Conservation (phyloP, 345 rosid species). For the Orychophragmus violaceus region DNA sequence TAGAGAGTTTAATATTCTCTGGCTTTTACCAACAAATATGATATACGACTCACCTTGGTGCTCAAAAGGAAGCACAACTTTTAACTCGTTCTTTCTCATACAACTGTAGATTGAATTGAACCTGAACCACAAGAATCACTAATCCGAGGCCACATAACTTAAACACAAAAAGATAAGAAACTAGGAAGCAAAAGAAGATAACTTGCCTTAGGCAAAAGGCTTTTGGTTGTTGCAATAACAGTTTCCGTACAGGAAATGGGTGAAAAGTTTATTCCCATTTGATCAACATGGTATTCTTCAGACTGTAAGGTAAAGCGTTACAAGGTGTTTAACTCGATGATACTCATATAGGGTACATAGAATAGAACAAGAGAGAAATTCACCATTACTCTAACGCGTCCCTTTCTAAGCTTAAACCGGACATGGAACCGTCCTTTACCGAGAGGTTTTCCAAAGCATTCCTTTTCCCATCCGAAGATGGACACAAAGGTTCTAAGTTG, state of each 20-base stretch:
- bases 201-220: constrained; percentile 75
- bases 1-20: constrained; percentile 1
- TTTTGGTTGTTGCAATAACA: constrained; percentile 32
- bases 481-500: constrained; percentile 48
- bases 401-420: constrained; percentile 80
- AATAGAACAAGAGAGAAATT: constrained; percentile 8
- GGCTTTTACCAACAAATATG: not conserved
- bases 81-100: constrained; percentile 69
- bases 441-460: constrained; percentile 41
- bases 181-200: not conserved
- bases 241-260: constrained; percentile 48
- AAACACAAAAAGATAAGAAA: not conserved
- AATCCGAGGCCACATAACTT: not conserved
- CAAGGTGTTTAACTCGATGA: not conserved
- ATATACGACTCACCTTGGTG: constrained; percentile 63
- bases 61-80: constrained; percentile 91
- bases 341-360: not conserved
- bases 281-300: constrained; percentile 58
- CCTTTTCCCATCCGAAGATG: constrained; percentile 33
- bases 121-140: constrained; percentile 43
- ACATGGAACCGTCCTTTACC: constrained; percentile 60
- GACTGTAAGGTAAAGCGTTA: constrained; percentile 37
- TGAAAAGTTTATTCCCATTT: constrained; percentile 52
- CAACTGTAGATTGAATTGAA: constrained; percentile 70
- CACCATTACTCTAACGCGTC: constrained; percentile 76